Conservation (phyloP, 2,329 filamentous ascomycete genomes). For the Penicillium corylophilum region DNA sequence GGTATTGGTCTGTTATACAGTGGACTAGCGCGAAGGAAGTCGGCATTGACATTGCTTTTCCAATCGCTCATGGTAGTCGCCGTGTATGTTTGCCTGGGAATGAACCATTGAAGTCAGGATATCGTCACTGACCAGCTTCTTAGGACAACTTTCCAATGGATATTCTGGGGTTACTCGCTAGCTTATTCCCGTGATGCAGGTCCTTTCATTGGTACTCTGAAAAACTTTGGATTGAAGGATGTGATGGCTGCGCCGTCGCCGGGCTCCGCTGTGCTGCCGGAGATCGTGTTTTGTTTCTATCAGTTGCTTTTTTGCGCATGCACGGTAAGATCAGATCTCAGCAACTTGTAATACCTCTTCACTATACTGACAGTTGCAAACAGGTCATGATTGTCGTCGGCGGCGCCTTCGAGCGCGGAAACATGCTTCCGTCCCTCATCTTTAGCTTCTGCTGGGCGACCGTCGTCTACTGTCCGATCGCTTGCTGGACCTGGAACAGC, state of each 20-base stretch:
- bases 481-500: conserved; percentile 76
- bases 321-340: conserved; percentile 34
- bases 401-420: conserved; percentile 63
- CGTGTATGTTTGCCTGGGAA: conserved; percentile 9
- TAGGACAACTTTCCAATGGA: conserved; percentile 51
- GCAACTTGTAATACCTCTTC: background rate
- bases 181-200: conserved; percentile 61
- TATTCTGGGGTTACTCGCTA: conserved; percentile 66
- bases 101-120: background rate
- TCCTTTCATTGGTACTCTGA: conserved; percentile 62
- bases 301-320: conserved; percentile 61
- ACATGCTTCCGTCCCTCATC: conserved; percentile 63
- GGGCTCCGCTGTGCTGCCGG: conserved; percentile 57
- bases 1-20: conserved; percentile 66
- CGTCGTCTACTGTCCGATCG: conserved; percentile 70
- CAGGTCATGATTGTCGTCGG: conserved; percentile 66
- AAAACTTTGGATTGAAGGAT: conserved; percentile 61
- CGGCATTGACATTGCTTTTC: conserved; percentile 61
- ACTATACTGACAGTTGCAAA: conserved; percentile 18
- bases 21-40: conserved; percentile 63
- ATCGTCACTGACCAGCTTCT: background rate
- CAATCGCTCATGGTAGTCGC: conserved; percentile 58
- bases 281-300: conserved; percentile 67
- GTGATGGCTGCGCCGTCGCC: conserved; percentile 61
- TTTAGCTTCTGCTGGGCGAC: conserved; percentile 73